phyloP scores from a whole-genome alignment of 1,284 basidiomycete species.

The Boletellus dicymbophilus region DNA sequence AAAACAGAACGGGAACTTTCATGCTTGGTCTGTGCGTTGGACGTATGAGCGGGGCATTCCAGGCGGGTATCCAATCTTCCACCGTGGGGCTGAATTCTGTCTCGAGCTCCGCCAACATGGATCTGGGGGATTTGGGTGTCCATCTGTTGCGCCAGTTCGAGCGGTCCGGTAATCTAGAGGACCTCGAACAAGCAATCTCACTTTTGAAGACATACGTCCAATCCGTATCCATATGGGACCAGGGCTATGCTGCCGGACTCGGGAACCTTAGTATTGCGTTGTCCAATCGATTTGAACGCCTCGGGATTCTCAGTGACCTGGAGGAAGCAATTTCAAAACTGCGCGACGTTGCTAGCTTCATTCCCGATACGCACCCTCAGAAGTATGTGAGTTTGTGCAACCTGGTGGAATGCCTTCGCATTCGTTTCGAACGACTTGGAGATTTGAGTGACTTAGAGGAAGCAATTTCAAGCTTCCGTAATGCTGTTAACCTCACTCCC shows the following conservation, averaged over 20 bases:
- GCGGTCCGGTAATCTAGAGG: too few relatives aligned
- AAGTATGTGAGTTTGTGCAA: neutral
- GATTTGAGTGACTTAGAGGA: neutral
- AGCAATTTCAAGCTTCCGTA: neutral
- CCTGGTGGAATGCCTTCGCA: neutral
- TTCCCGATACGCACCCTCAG: too few relatives aligned
- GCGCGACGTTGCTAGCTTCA: neutral
- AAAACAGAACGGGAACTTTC: neutral
- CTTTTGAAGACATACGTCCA: neutral
- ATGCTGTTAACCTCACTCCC: neutral
- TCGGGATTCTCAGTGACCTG: neutral
- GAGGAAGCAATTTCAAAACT: neutral
- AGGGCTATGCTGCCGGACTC: too few relatives aligned
- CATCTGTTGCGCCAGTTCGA: too few relatives aligned
- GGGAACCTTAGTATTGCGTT: neutral
- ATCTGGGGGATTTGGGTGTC: too few relatives aligned
- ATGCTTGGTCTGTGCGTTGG: neutral
- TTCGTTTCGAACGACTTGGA: neutral
- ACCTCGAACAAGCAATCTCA: too few relatives aligned
- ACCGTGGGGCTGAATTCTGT: too few relatives aligned
- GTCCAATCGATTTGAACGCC: neutral
- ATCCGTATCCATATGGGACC: too few relatives aligned
- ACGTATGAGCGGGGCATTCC: neutral
- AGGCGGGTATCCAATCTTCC: neutral
- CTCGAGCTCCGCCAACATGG: too few relatives aligned